Base-by-base conservation (phyloP, 1,284 basidiomycete genomes). In the Pseudozyma sp. region DNA sequence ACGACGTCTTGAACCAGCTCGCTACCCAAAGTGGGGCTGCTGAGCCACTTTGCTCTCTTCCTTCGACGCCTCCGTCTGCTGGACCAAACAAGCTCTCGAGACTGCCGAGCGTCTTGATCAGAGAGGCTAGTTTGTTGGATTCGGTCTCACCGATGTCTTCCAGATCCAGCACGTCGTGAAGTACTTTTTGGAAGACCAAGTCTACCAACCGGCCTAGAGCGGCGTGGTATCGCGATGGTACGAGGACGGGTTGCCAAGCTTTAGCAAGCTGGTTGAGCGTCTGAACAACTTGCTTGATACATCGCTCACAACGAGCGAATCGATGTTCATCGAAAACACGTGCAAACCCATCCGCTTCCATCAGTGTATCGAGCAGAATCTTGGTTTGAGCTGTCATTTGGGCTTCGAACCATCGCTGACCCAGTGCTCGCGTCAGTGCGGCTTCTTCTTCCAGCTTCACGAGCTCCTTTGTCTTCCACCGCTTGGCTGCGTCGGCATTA, bases 61-160 rank as follows among this genome's bases (percentile, higher is more conserved):
- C 51, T 5, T 61, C 60, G 54, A 91, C 91, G 25, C 25, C 25
- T 31, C 25, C 25, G 6, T 31, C 25, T 31, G 25, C 25, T 31
- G 25, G 25, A 35, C 90, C 87, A 79, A 97, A 97, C 9, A 95
- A 83, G 1, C 89, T 89, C 80, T 97, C 94, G 45, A 97, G 85
- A 3, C 91, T 88, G 66, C 79, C 82, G 51, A 98, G 85, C 44
- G 92, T 90, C 63, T 90, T 89, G 85, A 94, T 92, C 0, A 97
- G 87, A 80, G 92, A 90, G 76, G 91, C 92, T 38, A 99, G 86
- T 49, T 90, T 88, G 75, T 92, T 91, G 5, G 94, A 96, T 78
- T 98, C 95, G 11, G 90, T 88, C 80, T 94, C 95, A 0, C 94
- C 92, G 76, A 99, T 98, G 85, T 99, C 96, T 2, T 89, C 88